Conservation (phyloP, 2,329 filamentous ascomycete genomes). For the Setomelanomma holmii region DNA sequence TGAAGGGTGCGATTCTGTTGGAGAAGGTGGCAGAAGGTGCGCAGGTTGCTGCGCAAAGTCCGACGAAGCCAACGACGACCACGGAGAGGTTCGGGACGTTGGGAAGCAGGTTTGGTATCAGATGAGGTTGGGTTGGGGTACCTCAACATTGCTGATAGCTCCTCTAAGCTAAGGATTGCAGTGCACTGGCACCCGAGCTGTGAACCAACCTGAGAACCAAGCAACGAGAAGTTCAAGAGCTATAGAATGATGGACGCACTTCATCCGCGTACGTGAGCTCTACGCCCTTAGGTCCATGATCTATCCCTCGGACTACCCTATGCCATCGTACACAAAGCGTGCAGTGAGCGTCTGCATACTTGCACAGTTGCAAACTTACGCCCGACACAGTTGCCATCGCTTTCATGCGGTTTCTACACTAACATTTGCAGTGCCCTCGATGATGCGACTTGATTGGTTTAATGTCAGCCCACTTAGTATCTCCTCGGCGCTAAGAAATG, state of each 20-base stretch:
- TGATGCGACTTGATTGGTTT: too few relatives aligned
- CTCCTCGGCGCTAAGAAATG: constrained; percentile 2
- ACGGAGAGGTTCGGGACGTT: constrained; percentile 45
- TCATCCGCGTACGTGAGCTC: too few relatives aligned
- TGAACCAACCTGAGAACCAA: too few relatives aligned
- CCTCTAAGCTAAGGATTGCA: neutral
- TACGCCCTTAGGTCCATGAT: too few relatives aligned
- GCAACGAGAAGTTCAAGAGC: too few relatives aligned
- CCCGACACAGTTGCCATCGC: neutral
- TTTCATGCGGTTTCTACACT: neutral
- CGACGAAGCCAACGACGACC: constrained; percentile 32
- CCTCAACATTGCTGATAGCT: too few relatives aligned
- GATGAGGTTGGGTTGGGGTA: neutral
- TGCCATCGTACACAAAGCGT: too few relatives aligned
- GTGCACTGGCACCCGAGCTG: neutral
- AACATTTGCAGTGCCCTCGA: neutral
- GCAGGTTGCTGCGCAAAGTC: constrained; percentile 44
- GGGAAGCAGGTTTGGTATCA: constrained; percentile 43
- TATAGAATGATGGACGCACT: too few relatives aligned
- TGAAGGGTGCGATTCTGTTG: constrained; percentile 86
- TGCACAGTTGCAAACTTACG: neutral
- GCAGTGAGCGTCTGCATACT: neutral
- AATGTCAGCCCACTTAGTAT: neutral
- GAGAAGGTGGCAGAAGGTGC: constrained; percentile 69
- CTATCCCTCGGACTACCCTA: too few relatives aligned